phyloP scores from a whole-genome alignment of 495 filamentous ascomycete species.

The Penicillium desertorum region DNA sequence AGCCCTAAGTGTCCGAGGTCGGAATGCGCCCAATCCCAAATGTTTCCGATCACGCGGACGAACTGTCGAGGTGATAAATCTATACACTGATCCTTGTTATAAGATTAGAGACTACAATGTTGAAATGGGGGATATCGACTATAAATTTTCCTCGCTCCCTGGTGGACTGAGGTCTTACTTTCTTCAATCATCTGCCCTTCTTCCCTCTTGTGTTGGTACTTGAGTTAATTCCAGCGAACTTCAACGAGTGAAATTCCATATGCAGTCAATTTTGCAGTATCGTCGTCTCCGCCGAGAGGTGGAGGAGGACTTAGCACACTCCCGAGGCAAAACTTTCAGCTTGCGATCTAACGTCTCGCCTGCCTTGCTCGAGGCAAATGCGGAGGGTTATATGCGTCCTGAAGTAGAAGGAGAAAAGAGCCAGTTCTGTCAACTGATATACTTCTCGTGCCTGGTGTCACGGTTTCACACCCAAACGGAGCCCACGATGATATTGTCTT shows the following conservation, averaged over 20 bases:
- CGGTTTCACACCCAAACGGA: conserved; percentile 10
- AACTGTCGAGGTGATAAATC: too few relatives aligned
- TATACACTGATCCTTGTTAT: too few relatives aligned
- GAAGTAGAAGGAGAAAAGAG: neutral
- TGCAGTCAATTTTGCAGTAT: conserved; percentile 8
- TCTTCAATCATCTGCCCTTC: neutral
- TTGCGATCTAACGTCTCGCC: conserved; percentile 2
- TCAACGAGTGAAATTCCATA: neutral
- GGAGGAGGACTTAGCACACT: conserved; percentile 12
- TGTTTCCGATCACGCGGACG: too few relatives aligned
- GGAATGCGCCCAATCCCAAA: too few relatives aligned
- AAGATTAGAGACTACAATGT: too few relatives aligned
- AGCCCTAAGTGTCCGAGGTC: too few relatives aligned
- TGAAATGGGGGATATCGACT: too few relatives aligned
- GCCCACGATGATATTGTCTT: conserved; percentile 9
- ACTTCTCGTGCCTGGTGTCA: conserved; percentile 8
- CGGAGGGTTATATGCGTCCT: neutral
- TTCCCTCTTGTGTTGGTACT: neutral
- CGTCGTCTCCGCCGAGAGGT: conserved; percentile 15
- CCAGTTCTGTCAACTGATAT: neutral
- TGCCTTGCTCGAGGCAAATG: neutral
- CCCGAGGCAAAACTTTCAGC: conserved; percentile 5
- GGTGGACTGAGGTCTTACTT: too few relatives aligned
- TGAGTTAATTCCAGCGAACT: neutral
- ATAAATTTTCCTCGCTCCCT: too few relatives aligned